Base-by-base conservation (phyloP, 208 protist genomes). In the Leishmania mexicana region DNA sequence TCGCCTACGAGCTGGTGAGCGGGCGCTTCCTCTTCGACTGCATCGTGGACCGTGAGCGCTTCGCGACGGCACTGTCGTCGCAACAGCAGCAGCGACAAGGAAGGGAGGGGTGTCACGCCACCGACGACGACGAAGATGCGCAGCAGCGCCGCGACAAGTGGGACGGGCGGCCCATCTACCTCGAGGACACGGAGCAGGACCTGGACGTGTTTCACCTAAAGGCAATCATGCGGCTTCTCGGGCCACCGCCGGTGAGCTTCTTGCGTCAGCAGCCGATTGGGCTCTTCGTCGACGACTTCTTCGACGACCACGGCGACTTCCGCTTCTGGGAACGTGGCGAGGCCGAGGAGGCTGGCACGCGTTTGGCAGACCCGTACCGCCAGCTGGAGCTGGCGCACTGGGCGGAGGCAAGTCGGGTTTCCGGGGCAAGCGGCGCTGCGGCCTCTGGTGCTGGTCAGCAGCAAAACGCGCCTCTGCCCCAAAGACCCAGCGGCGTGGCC, bases 1-100 rank as follows among this genome's bases (percentile, higher is more conserved):
- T 95, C 62, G 90, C 93, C 13, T 97, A 93, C 86, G 94, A 97
- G 72, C 87, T 97, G 73, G 78, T 97, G 67, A 89, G 85, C 31
- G 94, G 92, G 2, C 83, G 78, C 68, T 91, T 92, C 75, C 80
- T 96, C 64, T 89, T 97, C 49, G 93, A 97, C 78, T 58, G 68
- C 54, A 70, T 77, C 45, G 76, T 45, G 11, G 82, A 87, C 68
- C 81, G 84, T 40, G 80, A 83, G 35, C 47, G 73, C 28, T 51
- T 76, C 21, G 81, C 68, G 31, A 60, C 64, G 31, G 64, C 62
- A 6, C 47, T 10, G 35, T 17, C 45, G 21, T 75, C 7, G 40
- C 47, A 45, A 15, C 57, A 62, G 57, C 57, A 45, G 57, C 57
- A 62, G 57, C 57, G 24, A 31, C 57, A 60, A 4, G 24, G 57